A percentile compares a stretch with the other conserved stretches of the same genome.
These are phyloP conservation scores for Backusella liffmaniae DNA, from an alignment of 192 early-diverging fungal species.

Conservation along the genomic window DNA sequence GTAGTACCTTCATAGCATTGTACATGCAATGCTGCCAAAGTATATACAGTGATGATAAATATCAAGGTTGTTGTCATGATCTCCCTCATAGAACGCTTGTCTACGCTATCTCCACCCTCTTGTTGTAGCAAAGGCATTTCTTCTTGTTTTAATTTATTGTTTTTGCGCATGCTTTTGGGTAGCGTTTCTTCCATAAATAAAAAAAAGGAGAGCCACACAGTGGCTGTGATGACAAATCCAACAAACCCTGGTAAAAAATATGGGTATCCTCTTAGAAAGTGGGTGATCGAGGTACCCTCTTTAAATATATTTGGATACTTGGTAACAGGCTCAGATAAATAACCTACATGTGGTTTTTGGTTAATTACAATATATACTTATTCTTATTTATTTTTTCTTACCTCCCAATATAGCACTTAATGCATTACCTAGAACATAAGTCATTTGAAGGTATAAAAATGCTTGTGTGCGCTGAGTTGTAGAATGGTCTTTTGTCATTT, in stretches of 20 bases:
- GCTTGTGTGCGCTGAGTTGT: slow-evolving; percentile 45
- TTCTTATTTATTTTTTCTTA: background rate
- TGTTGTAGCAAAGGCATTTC: background rate
- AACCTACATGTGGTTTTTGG: slow-evolving; percentile 22
- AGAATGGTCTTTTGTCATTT: slow-evolving; percentile 70
- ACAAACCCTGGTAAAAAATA: slow-evolving; percentile 75
- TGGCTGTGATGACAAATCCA: slow-evolving; percentile 46
- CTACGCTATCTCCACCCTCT: background rate
- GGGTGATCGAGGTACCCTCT: slow-evolving; percentile 18
- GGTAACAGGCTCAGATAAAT: slow-evolving; percentile 62
- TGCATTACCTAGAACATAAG: slow-evolving; percentile 58
- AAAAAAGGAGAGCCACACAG: slow-evolving; percentile 54
- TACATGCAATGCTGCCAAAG: slow-evolving; percentile 9
- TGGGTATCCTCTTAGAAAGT: slow-evolving; percentile 54
- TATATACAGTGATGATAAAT: slow-evolving; percentile 12
- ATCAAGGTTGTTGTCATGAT: slow-evolving; percentile 17
- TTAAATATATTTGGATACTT: slow-evolving; percentile 53
- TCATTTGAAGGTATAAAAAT: slow-evolving; percentile 65
- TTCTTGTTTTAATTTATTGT: background rate
- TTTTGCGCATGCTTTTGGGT: background rate
- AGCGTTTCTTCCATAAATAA: slow-evolving; percentile 57
- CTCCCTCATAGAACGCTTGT: background rate
- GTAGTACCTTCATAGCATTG: slow-evolving; percentile 25
- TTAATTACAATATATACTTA: too few relatives aligned
- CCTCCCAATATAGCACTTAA: slow-evolving; percentile 65